phyloP scores from a whole-genome alignment of 1,284 basidiomycete genomes.

The Apiotrichum gracile region DNA sequence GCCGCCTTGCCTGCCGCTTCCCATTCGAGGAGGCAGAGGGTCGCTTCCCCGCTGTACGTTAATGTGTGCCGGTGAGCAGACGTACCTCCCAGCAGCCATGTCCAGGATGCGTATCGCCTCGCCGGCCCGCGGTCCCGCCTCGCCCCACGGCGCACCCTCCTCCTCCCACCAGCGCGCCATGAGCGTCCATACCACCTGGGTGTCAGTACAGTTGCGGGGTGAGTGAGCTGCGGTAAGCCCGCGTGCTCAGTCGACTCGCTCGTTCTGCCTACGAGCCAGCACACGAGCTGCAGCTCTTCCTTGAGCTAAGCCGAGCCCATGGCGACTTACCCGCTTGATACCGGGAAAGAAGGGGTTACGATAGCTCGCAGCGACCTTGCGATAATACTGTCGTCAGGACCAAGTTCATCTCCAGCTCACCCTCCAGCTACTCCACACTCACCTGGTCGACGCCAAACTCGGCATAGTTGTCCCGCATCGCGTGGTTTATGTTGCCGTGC shows the following conservation, averaged over 20 bases:
- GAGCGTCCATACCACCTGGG: conserved; percentile 30
- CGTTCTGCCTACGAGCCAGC: no score
- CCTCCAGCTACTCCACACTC: not conserved
- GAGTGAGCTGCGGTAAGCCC: no score
- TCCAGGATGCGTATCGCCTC: conserved; percentile 48
- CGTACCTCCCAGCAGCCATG: conserved; percentile 53
- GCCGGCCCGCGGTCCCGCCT: not conserved
- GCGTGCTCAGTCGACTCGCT: no score
- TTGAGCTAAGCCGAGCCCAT: no score
- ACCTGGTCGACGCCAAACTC: conserved; percentile 62
- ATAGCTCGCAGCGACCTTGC: conserved; percentile 58
- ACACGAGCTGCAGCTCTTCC: no score
- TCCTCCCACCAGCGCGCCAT: conserved; percentile 49
- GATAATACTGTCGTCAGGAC: conserved; percentile 46
- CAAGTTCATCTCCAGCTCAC: no score
- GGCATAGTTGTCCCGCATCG: conserved; percentile 65
- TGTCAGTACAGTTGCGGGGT: conserved; percentile 20
- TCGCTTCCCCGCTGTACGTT: conserved; percentile 44
- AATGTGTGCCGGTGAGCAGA: not conserved
- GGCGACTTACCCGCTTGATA: conserved; percentile 54
- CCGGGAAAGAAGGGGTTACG: conserved; percentile 68
- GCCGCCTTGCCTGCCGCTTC: conserved; percentile 17
- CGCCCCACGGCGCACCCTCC: conserved; percentile 31
- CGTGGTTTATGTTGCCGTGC: conserved; percentile 53
- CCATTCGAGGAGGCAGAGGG: conserved; percentile 44